Evolutionary conservation across 2,329 filamentous ascomycete genomes (phyloP), one percentile per base, ranked within the genome.

Genomic region (Talaromyces sp.): DNA sequence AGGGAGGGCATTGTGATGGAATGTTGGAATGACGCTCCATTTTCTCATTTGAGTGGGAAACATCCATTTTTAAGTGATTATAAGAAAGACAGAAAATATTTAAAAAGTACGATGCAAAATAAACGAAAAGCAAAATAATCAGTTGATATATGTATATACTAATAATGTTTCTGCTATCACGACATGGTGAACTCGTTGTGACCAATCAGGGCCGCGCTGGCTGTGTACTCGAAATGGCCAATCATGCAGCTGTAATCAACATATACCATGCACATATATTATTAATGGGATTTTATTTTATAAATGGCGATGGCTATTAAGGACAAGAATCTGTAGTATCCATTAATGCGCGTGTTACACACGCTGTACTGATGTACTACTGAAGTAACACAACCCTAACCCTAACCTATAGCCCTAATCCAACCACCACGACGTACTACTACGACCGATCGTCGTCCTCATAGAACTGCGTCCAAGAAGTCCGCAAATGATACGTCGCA

Each of bases 181-280:
- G 42, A 25, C 44, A 17, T 25, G 32, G 33, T 39, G 32, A 39
- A 56, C 22, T 56, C n/a, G 13, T 33, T 39, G 19, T 39, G 32
- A 56, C 39, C 32, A 56, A 56, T 27, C 54, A 42, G 39, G 6
- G 22, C n/a, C 44, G 44, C 44, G 19, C 19, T 25, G 44, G 44
- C n/a, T 17, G 54, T 56, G 54, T 56, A 56, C 54, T 56, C 54
- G 32, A 56, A 39, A 39, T 56, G 25, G 33, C 54, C 54, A 56
- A 42, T 56, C 54, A 56, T 22, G 30, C 10, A 2, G 44, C 44
- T 0, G 0, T 44, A 19, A 19, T 44, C 42, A 44, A 22, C 42
- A 6, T 44, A 44, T 22, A 44, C n/a, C 5, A 44, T 22, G 1
- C 5, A 44, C 17, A n/a, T n/a, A 3, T 39, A 39, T 39, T 39